phyloP scores from a whole-genome alignment of 1,284 basidiomycete genomes.

The Inonotus obliquus region DNA sequence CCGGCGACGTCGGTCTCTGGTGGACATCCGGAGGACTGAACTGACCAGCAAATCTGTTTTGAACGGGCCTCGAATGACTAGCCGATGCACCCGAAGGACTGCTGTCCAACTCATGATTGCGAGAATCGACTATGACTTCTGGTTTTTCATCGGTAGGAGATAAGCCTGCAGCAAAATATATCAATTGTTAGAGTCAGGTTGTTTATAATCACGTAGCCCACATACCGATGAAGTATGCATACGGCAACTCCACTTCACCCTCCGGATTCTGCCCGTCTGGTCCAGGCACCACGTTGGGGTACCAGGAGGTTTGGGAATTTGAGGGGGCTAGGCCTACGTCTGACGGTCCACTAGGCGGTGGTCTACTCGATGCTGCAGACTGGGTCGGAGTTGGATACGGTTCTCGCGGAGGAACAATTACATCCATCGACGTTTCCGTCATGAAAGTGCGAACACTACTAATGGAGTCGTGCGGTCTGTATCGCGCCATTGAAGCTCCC shows the following conservation, averaged over 20 bases:
- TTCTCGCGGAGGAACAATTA: conserved; percentile 34
- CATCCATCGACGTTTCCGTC: conserved; percentile 53
- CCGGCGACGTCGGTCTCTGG: conserved; percentile 7
- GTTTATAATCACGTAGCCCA: background rate
- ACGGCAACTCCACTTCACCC: conserved; percentile 41
- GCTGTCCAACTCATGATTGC: background rate
- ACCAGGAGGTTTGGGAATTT: conserved; percentile 21
- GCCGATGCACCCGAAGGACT: conserved; percentile 20
- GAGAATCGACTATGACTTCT: background rate
- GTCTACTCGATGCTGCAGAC: conserved; percentile 21
- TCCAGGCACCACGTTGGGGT: background rate
- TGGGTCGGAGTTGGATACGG: conserved; percentile 19
- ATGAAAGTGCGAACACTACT: conserved; percentile 56
- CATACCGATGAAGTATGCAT: conserved; percentile 45
- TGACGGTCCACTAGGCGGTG: background rate
- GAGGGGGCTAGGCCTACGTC: conserved; percentile 5
- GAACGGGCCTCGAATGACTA: conserved; percentile 31
- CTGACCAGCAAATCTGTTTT: conserved; percentile 29
- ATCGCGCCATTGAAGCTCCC: background rate
- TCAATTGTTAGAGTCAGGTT: background rate
- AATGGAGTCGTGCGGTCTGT: conserved; percentile 40
- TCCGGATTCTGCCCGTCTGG: conserved; percentile 25
- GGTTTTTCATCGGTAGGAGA: background rate
- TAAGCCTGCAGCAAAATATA: background rate
- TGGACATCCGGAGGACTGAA: conserved; percentile 20